phyloP scores from a whole-genome alignment of 78 protist species.

The Dictyostelium intermedium region DNA sequence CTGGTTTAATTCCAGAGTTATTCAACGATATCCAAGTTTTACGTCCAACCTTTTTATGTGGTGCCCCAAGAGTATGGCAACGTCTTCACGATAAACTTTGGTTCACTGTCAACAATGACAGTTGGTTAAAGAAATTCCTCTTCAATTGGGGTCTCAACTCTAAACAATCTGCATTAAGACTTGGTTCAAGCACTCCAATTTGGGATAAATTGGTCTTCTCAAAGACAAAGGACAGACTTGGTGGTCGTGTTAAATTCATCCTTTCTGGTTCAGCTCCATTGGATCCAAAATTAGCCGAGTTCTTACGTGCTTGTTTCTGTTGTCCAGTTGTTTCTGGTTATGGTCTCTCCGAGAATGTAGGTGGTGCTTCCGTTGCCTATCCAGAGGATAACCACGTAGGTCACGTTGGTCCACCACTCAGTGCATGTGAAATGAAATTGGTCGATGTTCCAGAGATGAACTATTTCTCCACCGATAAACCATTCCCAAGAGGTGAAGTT shows the following conservation, averaged over 20 bases:
- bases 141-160: slow-evolving; percentile 80
- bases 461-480: slow-evolving; percentile 82
- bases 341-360: slow-evolving; percentile 96
- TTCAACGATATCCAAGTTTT: slow-evolving; percentile 88
- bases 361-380: slow-evolving; percentile 79
- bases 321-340: slow-evolving; percentile 94
- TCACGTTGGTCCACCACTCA: slow-evolving; percentile 83
- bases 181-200: slow-evolving; percentile 58
- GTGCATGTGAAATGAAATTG: slow-evolving; percentile 84
- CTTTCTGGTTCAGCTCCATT: slow-evolving; percentile 96
- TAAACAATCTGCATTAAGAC: slow-evolving; percentile 73
- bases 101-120: slow-evolving; percentile 36
- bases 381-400: slow-evolving; percentile 66
- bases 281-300: slow-evolving; percentile 81
- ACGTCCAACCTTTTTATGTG: slow-evolving; percentile 93
- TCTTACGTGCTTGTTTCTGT: slow-evolving; percentile 81
- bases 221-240: slow-evolving; percentile 78
- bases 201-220: slow-evolving; percentile 89
- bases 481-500: slow-evolving; percentile 92
- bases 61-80: slow-evolving; percentile 97
- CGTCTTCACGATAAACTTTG: slow-evolving; percentile 86
- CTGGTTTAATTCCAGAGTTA: slow-evolving; percentile 79
- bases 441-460: slow-evolving; percentile 93
- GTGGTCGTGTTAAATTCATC: slow-evolving; percentile 92
- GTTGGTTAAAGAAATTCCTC: slow-evolving; percentile 63